Base-by-base conservation (phyloP, 2,329 filamentous ascomycete species). In the Verticillium albo-atrum region DNA sequence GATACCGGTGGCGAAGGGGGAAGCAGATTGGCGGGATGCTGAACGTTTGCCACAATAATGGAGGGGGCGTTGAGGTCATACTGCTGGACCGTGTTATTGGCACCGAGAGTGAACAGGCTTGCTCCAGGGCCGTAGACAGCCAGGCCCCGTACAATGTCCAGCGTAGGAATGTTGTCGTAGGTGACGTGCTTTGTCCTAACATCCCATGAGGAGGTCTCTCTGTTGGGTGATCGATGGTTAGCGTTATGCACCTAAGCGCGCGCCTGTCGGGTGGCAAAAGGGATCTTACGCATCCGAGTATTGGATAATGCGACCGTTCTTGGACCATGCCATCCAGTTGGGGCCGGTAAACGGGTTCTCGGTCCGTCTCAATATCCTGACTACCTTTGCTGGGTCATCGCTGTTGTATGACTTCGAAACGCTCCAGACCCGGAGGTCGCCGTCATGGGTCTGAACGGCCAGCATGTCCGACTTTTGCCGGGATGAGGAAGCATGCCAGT, bases 241-340 rank as follows among this genome's bases (percentile, higher is more conserved):
- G 60, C 42, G 28, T 63, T 56, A 66, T 65, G 67, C 63, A 64
- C 60, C 67, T 80, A 79, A 77, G 76, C 78, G 79, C 79, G 78
- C 79, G 78, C 75, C 70, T 79, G 75, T 20, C 64, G 62, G 55
- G 68, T 64, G 63, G 61, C 62, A 54, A 61, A 57, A 62, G 61
- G 64, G 57, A 64, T 55, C 91, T 78, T 81, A 97, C 93, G 89
- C 87, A 75, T 97, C 92, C 5, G 91, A 90, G 74, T 88, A 93
- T 75, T 99, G 95, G 64, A 99, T 87, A 65, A 99, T 92, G 65
- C 93, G 89, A 42, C 95, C 95, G 77, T 97, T 98, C 77, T 97
- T 98, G 0, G 95, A 98, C 95, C 95, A 99, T 23, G 88, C 90
- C 81, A 97, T 93, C 95, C 95, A 99, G 71, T 96, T 97, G 37